Percentiles rank a stretch among this genome's conserved stretches.
phyloP scores from a whole-genome alignment of 805 yeast genomes.

The Nakazawaea wyomingensis region DNA sequence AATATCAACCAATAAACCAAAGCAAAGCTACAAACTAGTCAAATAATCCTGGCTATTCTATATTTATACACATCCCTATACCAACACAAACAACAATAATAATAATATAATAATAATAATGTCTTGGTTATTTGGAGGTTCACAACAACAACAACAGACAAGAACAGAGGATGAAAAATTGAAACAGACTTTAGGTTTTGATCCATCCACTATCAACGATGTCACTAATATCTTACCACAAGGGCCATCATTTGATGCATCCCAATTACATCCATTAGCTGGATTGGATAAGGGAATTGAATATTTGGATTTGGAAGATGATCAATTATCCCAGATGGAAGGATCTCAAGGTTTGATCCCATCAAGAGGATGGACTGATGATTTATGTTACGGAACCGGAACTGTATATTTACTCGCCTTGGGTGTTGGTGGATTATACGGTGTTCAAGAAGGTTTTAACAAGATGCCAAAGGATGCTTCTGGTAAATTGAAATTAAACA shows the following conservation, averaged over 20 bases:
- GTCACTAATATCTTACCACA: constrained; percentile 57
- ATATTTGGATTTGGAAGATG: constrained; percentile 85
- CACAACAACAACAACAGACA: constrained; percentile 13
- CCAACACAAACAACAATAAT: not conserved
- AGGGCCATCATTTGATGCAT: constrained; percentile 61
- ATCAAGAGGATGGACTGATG: constrained; percentile 97
- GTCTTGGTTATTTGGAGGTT: constrained; percentile 50
- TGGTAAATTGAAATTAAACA: constrained; percentile 78
- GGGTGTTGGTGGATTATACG: constrained; percentile 86
- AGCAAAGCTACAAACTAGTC: too few species aligned
- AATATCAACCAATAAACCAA: too few species aligned
- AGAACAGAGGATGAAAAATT: constrained; percentile 20
- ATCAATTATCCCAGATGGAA: constrained; percentile 65
- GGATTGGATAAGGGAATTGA: constrained; percentile 88
- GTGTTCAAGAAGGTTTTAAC: constrained; percentile 79
- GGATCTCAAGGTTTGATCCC: constrained; percentile 91
- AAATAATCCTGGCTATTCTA: too few species aligned
- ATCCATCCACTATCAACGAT: constrained; percentile 58
- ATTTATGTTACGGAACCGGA: constrained; percentile 96
- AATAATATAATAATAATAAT: constrained; percentile 17
- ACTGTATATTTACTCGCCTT: constrained; percentile 83
- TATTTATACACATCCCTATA: not conserved
- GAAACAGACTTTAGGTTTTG: constrained; percentile 48
- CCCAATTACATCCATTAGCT: constrained; percentile 84
- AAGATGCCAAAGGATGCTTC: constrained; percentile 73